Conservation (phyloP, 164 flowering plant genomes). For the Nymphaea colorata region DNA sequence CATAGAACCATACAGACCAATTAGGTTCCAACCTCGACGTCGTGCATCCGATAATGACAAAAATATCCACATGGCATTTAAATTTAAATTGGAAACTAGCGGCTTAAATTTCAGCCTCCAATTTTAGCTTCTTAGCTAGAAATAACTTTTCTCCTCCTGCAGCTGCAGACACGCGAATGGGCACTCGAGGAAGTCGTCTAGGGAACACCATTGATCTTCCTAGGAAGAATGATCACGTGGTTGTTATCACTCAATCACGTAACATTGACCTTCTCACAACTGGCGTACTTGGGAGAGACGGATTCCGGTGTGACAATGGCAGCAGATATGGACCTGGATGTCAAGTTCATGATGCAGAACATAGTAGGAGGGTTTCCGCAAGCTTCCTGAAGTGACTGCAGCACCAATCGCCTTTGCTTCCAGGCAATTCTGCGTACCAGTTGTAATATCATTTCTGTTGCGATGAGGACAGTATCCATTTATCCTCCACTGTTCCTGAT, state of each 20-base stretch:
- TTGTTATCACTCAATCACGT: too few species aligned
- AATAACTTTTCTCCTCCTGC: neutral
- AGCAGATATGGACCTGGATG: neutral
- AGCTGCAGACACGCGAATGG: neutral
- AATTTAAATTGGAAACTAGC: too few species aligned
- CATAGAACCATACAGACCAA: too few species aligned
- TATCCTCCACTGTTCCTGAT: neutral
- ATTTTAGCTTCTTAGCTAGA: neutral
- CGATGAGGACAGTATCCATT: too few species aligned
- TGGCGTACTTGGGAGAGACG: neutral
- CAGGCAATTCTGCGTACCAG: neutral
- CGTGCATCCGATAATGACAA: too few species aligned
- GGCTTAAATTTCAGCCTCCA: too few species aligned
- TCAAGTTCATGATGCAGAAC: neutral
- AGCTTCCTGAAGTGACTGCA: neutral
- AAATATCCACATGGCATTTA: too few species aligned
- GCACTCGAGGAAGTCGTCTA: neutral
- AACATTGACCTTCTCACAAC: neutral
- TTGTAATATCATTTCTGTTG: neutral
- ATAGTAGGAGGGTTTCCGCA: neutral
- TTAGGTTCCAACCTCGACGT: too few species aligned
- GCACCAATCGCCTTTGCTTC: neutral
- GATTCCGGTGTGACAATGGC: neutral
- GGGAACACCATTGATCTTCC: neutral
- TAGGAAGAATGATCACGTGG: too few species aligned